Conservation (phyloP, 2,329 filamentous ascomycete genomes). For the Fonsecaea nubica region DNA sequence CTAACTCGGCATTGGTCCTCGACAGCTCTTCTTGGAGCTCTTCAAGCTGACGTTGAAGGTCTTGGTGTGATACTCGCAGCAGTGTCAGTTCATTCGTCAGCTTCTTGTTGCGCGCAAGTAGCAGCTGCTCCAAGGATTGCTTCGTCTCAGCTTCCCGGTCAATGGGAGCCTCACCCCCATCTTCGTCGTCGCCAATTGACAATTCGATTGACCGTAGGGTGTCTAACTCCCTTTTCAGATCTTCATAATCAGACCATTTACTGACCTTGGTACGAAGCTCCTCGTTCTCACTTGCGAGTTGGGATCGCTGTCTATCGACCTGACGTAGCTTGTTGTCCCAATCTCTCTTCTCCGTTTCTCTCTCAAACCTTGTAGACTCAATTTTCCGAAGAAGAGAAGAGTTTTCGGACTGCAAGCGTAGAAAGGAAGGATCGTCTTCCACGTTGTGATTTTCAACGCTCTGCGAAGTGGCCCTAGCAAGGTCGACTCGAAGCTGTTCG, state of each 20-base stretch:
- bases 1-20: slow-evolving; percentile 81
- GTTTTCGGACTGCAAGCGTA: slow-evolving; percentile 90
- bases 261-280: slow-evolving; percentile 79
- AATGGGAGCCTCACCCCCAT: slow-evolving; percentile 50
- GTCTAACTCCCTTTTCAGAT: slow-evolving; percentile 93
- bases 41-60: slow-evolving; percentile 80
- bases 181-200: slow-evolving; percentile 81
- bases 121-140: slow-evolving; percentile 86
- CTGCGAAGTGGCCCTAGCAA: slow-evolving; percentile 85
- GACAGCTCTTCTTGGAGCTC: slow-evolving; percentile 83
- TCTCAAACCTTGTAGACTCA: slow-evolving; percentile 81
- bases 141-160: slow-evolving; percentile 65
- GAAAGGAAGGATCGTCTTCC: slow-evolving; percentile 88
- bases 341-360: slow-evolving; percentile 77
- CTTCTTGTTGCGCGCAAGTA: slow-evolving; percentile 95
- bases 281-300: slow-evolving; percentile 81
- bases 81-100: slow-evolving; percentile 91
- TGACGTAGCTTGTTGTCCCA: slow-evolving; percentile 76
- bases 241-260: slow-evolving; percentile 93
- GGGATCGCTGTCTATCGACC: slow-evolving; percentile 77
- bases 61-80: slow-evolving; percentile 89
- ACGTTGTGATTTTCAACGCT: slow-evolving; percentile 64
- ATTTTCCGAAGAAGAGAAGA: slow-evolving; percentile 88
- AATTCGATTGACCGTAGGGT: slow-evolving; percentile 95
- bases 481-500: slow-evolving; percentile 86